Evolutionary conservation across 106 monocot species (phyloP).

Genomic region (Narthecium ossifragum): DNA sequence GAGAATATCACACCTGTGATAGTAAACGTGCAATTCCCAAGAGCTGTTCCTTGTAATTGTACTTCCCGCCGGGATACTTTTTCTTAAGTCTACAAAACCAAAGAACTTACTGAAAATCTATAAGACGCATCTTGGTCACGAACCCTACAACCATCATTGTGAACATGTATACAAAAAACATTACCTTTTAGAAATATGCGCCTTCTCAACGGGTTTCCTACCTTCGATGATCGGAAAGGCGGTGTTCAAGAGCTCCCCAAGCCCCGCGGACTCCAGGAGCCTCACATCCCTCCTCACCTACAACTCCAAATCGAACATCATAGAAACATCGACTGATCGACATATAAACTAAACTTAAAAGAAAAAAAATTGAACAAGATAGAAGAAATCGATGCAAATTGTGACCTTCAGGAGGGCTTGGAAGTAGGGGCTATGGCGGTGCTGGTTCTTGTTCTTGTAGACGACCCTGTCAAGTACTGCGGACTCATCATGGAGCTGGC

Average conservation of each 20-base stretch:
- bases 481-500: constrained; percentile 28
- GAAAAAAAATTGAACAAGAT: neutral
- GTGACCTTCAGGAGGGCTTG: constrained; percentile 60
- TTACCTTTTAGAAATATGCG: constrained; percentile 26
- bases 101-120: neutral
- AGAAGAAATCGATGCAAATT: neutral
- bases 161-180: neutral
- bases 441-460: constrained; percentile 67
- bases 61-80: constrained; percentile 18
- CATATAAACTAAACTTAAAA: neutral
- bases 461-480: constrained; percentile 51
- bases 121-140: too few species aligned
- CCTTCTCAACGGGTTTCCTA: constrained; percentile 28
- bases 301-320: too few species aligned
- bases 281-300: constrained; percentile 71
- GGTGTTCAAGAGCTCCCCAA: constrained; percentile 41
- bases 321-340: too few species aligned
- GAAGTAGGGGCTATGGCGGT: constrained; percentile 44
- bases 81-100: constrained; percentile 32
- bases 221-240: constrained; percentile 42
- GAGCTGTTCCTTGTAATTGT: constrained; percentile 43
- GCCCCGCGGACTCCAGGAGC: constrained; percentile 36
- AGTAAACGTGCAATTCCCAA: constrained; percentile 65
- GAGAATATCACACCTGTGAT: constrained; percentile 39
- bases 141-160: too few species aligned